phyloP scores from a whole-genome alignment of 2,329 filamentous ascomycete genomes.

The Fusarium piperis region DNA sequence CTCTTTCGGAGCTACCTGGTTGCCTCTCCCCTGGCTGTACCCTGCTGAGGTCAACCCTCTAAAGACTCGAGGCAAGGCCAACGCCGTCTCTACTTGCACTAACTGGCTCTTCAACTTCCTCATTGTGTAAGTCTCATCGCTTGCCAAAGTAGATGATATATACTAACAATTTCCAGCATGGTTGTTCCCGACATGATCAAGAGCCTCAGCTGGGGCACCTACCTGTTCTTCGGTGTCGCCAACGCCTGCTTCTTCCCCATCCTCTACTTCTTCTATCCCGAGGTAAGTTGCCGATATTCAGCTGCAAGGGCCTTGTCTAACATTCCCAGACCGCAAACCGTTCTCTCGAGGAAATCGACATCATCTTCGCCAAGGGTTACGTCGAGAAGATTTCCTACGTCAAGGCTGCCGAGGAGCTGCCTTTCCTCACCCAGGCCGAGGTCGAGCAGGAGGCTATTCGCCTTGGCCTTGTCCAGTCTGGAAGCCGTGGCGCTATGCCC shows the following conservation, averaged over 20 bases:
- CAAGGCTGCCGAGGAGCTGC: slow-evolving; percentile 65
- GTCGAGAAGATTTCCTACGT: slow-evolving; percentile 69
- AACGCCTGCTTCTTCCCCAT: slow-evolving; percentile 63
- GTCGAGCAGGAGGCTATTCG: slow-evolving; percentile 58
- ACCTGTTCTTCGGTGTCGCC: slow-evolving; percentile 60
- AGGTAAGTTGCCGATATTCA: slow-evolving; percentile 4
- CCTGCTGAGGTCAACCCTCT: slow-evolving; percentile 65
- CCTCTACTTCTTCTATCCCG: slow-evolving; percentile 59
- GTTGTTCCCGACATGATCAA: slow-evolving; percentile 72
- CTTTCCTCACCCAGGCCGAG: slow-evolving; percentile 60
- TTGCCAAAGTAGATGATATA: fast-evolving
- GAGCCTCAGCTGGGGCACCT: slow-evolving; percentile 64
- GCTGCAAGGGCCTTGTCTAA: neutral
- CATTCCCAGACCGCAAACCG: slow-evolving; percentile 46
- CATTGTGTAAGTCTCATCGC: slow-evolving; percentile 50
- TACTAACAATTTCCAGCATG: slow-evolving; percentile 46
- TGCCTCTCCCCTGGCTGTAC: slow-evolving; percentile 70
- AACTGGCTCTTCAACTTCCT: slow-evolving; percentile 66
- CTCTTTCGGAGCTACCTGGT: slow-evolving; percentile 72
- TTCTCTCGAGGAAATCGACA: slow-evolving; percentile 66
- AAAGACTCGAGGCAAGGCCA: slow-evolving; percentile 57
- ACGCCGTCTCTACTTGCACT: slow-evolving; percentile 66
- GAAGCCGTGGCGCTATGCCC: slow-evolving; percentile 24
- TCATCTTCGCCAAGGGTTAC: slow-evolving; percentile 68
- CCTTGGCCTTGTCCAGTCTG: slow-evolving; percentile 31